phyloP scores from a whole-genome alignment of 2,329 filamentous ascomycete species.

The Chrysosphaeria jannelii region DNA sequence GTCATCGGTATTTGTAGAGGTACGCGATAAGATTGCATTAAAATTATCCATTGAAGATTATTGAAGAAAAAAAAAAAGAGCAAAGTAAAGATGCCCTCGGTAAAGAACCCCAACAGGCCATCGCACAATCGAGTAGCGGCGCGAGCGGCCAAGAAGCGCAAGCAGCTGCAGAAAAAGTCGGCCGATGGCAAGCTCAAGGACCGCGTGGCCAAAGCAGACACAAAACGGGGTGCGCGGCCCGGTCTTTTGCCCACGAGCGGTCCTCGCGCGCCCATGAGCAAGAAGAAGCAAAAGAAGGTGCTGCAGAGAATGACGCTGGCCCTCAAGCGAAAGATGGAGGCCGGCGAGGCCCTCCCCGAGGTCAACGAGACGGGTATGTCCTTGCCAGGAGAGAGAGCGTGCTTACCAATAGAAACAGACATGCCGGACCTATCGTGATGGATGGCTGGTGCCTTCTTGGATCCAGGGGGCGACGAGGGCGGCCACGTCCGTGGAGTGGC shows the following conservation, averaged over 20 bases:
- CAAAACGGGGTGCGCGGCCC: constrained; percentile 17
- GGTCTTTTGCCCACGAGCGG: constrained; percentile 25
- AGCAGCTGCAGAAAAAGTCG: constrained; percentile 13
- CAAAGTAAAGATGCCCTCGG: constrained; percentile 20
- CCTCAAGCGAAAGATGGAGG: constrained; percentile 19
- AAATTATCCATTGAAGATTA: too few species aligned
- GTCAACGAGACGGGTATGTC: too few species aligned
- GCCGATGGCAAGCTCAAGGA: constrained; percentile 6
- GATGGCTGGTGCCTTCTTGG: too few species aligned
- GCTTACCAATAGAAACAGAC: too few species aligned
- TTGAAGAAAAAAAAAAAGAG: too few species aligned
- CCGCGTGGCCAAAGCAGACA: constrained; percentile 10
- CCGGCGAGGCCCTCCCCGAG: constrained; percentile 9
- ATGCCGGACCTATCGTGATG: too few species aligned
- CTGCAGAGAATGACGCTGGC: constrained; percentile 22
- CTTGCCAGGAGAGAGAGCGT: too few species aligned
- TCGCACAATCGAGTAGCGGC: constrained; percentile 22
- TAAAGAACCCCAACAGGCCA: constrained; percentile 25
- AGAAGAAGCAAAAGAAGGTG: constrained; percentile 24
- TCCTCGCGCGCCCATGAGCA: constrained; percentile 17
- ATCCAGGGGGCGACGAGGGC: too few species aligned
- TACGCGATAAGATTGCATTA: too few species aligned
- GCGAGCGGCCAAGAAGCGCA: constrained; percentile 14
- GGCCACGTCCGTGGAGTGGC: too few species aligned
- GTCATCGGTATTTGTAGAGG: too few species aligned